Evolutionary conservation across 2,329 filamentous ascomycete genomes (phyloP), one percentile per base, ranked within the genome.

Genomic region (Claviceps fusiformis): DNA sequence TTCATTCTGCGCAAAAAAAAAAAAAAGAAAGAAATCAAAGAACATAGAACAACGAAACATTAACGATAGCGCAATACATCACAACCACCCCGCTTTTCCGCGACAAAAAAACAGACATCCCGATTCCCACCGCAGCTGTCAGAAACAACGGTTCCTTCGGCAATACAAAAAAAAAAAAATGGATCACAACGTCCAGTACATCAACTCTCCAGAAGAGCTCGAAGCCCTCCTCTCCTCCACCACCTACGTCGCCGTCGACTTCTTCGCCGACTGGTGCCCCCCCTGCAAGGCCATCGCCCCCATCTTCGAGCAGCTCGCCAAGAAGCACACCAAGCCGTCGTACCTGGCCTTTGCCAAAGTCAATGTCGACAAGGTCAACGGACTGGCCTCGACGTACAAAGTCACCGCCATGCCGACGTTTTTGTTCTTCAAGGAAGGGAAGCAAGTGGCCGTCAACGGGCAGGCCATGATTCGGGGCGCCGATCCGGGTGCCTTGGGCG

Each of bases 351-450:
- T 63, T 52, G 50, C 57, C 4, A 55, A 58, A 15, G 56, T 54
- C n/a, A 61, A 68, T 10, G 60, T 67, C 55, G 55, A 62, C 54
- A 59, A 54, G 19, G 53, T 65, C n/a, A 58, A 63, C 13, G 54
- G 17, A 56, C 51, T 64, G 35, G 62, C 89, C 29, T 77, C 83
- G 63, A 81, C 89, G 64, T 84, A 93, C 62, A 80, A 80, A 61
- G 80, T 97, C 70, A 83, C 86, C 64, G 89, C 91, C 70, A 96
- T 97, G 92, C 92, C 92, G 52, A 95, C 90, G 11, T 96, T 97
- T 72, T 64, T 88, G 56, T 74, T 95, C 68, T 95, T 92, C 82
- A 90, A 91, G 79, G 73, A 85, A 60, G 89, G 86, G 61, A 60
- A 61, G 54, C 63, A 64, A 53, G 66, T 68, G 43, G 63, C 61